phyloP scores from a whole-genome alignment of 2,329 filamentous ascomycete genomes.

The Curvularia spicifera region DNA sequence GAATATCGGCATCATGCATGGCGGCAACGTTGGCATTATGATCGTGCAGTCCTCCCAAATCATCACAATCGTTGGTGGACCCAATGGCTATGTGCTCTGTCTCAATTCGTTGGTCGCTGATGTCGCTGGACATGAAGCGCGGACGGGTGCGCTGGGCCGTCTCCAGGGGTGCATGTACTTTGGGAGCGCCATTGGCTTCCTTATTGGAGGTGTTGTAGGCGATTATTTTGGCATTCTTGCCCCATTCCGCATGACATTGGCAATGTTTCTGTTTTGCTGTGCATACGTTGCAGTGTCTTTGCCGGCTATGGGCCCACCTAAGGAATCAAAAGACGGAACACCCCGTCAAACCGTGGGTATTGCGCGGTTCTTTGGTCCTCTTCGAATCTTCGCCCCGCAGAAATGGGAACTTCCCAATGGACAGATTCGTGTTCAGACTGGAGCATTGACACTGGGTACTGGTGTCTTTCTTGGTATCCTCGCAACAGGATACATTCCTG shows the following conservation, averaged over 20 bases:
- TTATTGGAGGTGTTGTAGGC: conserved; percentile 69
- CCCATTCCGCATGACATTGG: conserved; percentile 69
- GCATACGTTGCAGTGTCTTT: conserved; percentile 53
- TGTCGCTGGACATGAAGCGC: conserved; percentile 63
- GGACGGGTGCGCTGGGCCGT: conserved; percentile 70
- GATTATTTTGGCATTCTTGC: conserved; percentile 67
- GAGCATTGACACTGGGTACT: conserved; percentile 67
- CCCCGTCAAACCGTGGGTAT: conserved; percentile 48
- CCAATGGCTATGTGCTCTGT: conserved; percentile 71
- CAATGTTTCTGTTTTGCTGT: conserved; percentile 58
- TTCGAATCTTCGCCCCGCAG: conserved; percentile 67
- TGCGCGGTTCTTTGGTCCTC: conserved; percentile 66
- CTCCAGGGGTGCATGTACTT: conserved; percentile 72
- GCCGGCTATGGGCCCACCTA: conserved; percentile 57
- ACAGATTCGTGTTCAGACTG: conserved; percentile 61
- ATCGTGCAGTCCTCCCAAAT: conserved; percentile 72
- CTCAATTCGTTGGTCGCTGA: conserved; percentile 73
- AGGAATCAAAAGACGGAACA: conserved; percentile 38
- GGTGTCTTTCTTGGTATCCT: conserved; percentile 73
- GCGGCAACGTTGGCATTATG: conserved; percentile 67
- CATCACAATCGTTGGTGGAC: conserved; percentile 72
- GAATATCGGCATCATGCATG: conserved; percentile 67
- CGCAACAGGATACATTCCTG: conserved; percentile 71
- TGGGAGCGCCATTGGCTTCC: conserved; percentile 68
- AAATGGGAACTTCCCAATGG: conserved; percentile 61